phyloP scores from a whole-genome alignment of 257 asterid species.

The Pogostemon cablin region DNA sequence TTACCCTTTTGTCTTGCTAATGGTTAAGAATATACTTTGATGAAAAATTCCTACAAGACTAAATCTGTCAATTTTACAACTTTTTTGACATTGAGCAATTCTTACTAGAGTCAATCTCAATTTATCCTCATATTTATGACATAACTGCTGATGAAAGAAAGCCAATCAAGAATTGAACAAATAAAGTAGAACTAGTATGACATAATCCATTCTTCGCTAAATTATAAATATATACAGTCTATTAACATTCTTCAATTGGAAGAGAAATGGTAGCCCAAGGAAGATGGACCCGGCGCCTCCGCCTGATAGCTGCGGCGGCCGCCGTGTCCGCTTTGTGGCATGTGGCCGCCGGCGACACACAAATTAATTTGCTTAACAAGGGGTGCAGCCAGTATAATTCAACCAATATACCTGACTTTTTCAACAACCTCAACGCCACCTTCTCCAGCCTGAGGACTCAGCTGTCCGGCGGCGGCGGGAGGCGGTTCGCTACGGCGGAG shows the following conservation, averaged over 20 bases:
- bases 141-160: too few species aligned
- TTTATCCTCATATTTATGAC: too few species aligned
- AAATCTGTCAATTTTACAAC: too few species aligned
- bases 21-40: too few species aligned
- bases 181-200: too few species aligned
- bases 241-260: background rate
- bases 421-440: constrained; percentile 59
- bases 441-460: constrained; percentile 59
- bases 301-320: constrained; percentile 24
- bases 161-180: background rate
- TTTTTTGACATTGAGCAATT: too few species aligned
- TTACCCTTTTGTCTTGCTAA: too few species aligned
- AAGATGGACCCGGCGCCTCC: constrained; percentile 24
- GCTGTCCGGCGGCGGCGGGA: constrained; percentile 38
- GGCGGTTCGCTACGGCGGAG: constrained; percentile 70
- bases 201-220: background rate
- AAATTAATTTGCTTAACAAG: constrained; percentile 52
- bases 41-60: too few species aligned
- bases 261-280: background rate
- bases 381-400: constrained; percentile 82
- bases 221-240: background rate
- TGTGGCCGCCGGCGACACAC: constrained; percentile 45
- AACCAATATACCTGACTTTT: constrained; percentile 47
- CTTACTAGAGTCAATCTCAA: too few species aligned
- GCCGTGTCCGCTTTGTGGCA: constrained; percentile 27